Percentiles rank a stretch among this genome's conserved stretches.
phyloP scores from a whole-genome alignment of 257 asterid species.

The Nicotiana attenuata region DNA sequence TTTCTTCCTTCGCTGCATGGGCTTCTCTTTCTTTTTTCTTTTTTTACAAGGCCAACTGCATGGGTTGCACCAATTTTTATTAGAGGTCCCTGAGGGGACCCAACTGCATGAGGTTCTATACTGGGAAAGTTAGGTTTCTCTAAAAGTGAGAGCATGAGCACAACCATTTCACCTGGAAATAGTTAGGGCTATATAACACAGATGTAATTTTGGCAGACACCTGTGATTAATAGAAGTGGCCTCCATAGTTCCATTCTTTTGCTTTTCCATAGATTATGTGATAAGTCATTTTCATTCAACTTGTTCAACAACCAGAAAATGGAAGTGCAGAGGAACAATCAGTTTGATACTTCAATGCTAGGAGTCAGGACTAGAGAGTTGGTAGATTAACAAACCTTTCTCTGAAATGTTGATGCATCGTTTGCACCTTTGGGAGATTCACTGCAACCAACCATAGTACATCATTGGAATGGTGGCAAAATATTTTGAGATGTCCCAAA shows the following conservation, averaged over 20 bases:
- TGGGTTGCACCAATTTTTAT: background rate
- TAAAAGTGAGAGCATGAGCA: background rate
- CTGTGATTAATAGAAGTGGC: background rate
- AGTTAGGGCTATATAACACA: background rate
- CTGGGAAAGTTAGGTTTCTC: background rate
- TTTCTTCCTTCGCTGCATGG: background rate
- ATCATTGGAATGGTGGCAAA: background rate
- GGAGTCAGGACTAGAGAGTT: background rate
- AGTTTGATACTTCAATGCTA: background rate
- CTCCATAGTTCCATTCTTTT: background rate
- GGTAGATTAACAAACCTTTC: conserved; percentile 64
- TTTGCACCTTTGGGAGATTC: conserved; percentile 98
- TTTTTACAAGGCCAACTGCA: background rate
- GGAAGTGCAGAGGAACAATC: background rate
- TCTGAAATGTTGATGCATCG: conserved; percentile 97
- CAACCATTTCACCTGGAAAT: background rate
- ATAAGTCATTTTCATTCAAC: background rate
- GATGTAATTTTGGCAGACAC: background rate
- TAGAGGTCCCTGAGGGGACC: background rate
- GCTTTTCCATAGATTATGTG: background rate
- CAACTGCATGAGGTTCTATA: background rate
- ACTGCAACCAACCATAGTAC: conserved; percentile 40
- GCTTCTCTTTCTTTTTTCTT: background rate
- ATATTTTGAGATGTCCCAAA: background rate
- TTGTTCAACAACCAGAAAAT: background rate